These are phyloP conservation scores for Adansonia gregorii DNA, from an alignment of 441 rosid species.

Conservation along the genomic window DNA sequence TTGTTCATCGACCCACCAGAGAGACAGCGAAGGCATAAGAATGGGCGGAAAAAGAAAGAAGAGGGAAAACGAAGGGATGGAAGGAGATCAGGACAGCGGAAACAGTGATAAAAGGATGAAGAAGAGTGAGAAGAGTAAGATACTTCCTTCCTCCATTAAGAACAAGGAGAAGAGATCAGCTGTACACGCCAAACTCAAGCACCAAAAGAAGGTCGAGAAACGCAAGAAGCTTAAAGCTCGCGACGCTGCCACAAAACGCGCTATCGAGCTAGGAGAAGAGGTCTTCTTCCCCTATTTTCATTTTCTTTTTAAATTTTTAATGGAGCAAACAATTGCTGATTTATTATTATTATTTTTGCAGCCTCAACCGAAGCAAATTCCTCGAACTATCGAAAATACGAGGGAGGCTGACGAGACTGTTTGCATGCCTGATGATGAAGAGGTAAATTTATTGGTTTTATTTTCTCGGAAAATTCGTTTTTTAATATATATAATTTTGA, in stretches of 20 bases:
- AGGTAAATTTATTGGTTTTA: constrained; percentile 45
- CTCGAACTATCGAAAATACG: constrained; percentile 87
- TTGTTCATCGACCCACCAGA: not conserved
- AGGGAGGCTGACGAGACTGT: constrained; percentile 85
- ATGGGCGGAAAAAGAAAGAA: constrained; percentile 23
- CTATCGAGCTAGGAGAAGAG: constrained; percentile 95
- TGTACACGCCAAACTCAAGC: constrained; percentile 75
- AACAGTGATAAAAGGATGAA: not conserved
- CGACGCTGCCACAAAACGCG: constrained; percentile 67
- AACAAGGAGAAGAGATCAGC: constrained; percentile 89
- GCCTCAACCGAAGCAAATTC: constrained; percentile 71
- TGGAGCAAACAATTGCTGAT: not conserved
- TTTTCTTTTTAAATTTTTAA: too few relatives aligned
- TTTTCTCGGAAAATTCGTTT: not conserved
- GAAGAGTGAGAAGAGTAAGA: constrained; percentile 32
- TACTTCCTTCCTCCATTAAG: constrained; percentile 87
- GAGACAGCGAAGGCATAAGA: not conserved
- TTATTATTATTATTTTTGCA: constrained; percentile 30
- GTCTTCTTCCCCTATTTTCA: constrained; percentile 32
- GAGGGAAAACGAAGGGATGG: not conserved
- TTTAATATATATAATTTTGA: not conserved
- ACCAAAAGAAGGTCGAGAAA: constrained; percentile 80
- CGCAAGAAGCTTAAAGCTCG: constrained; percentile 80
- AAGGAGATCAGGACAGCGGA: not conserved
- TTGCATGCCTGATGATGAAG: constrained; percentile 88